These are phyloP conservation scores for Rhazya stricta DNA, from an alignment of 257 asterid species.

Conservation along the genomic window DNA sequence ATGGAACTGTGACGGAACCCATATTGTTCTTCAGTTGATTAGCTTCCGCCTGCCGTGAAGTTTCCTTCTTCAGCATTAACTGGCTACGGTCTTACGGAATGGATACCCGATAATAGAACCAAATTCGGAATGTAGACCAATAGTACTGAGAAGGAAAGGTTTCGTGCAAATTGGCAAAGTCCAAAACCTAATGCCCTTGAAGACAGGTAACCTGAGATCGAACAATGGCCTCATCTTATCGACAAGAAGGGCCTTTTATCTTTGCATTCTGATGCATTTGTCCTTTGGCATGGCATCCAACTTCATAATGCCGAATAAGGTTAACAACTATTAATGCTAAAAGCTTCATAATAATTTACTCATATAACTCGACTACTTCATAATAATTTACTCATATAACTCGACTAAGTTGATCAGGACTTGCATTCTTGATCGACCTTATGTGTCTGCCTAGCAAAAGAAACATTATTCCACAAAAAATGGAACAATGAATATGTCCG, in stretches of 20 bases:
- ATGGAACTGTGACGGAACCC: constrained; percentile 23
- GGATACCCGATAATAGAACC: not conserved
- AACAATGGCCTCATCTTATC: constrained; percentile 30
- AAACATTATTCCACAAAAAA: constrained; percentile 23
- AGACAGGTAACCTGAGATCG: constrained; percentile 38
- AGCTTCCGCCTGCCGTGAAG: not conserved
- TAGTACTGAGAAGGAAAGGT: not conserved
- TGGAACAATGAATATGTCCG: constrained; percentile 5
- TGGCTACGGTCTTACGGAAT: constrained; percentile 12
- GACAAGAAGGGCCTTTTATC: constrained; percentile 9
- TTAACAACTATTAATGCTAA: constrained; percentile 40
- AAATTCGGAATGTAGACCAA: not conserved
- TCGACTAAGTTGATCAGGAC: not conserved
- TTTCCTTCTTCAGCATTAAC: not conserved
- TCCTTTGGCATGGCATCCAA: not conserved
- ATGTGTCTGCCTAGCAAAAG: not conserved
- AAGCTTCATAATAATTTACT: constrained; percentile 29
- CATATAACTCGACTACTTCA: not conserved
- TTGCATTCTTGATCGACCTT: not conserved
- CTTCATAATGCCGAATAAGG: constrained; percentile 26
- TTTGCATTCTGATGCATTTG: constrained; percentile 1
- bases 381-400: constrained; percentile 17
- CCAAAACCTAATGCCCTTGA: constrained; percentile 41
- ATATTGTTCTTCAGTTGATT: not conserved
- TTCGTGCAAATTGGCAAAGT: constrained; percentile 13